Percentiles rank a stretch among this genome's conserved stretches.
phyloP scores from a whole-genome alignment of 805 yeast genomes.

The Debaryomyces tyrocola region DNA sequence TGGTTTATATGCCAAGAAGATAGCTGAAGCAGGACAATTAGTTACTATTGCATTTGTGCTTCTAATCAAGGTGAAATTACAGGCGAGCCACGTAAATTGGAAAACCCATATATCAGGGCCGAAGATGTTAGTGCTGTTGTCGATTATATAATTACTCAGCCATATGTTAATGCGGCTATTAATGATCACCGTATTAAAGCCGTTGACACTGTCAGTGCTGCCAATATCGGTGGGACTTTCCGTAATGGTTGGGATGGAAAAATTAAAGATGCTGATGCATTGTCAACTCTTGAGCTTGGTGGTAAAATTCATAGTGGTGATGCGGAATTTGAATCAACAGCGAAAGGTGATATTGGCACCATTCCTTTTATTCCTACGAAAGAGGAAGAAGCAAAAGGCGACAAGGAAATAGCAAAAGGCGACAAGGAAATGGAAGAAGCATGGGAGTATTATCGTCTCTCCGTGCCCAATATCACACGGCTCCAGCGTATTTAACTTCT shows the following conservation, averaged over 20 bases:
- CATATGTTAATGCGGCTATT: constrained; percentile 1
- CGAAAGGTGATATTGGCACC: too few species aligned
- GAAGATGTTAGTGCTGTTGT: background rate
- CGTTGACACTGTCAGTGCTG: background rate
- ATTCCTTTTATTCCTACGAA: too few species aligned
- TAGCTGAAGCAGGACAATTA: constrained; percentile 1
- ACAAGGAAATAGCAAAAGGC: too few species aligned
- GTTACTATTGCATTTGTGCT: constrained; percentile 1
- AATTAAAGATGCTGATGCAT: background rate
- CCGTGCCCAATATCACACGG: too few species aligned
- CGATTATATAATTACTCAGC: background rate
- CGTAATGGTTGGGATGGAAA: background rate
- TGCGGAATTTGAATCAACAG: too few species aligned
- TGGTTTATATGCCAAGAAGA: background rate
- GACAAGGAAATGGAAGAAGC: too few species aligned
- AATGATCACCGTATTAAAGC: constrained; percentile 1
- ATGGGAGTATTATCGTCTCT: too few species aligned
- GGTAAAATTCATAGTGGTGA: too few species aligned
- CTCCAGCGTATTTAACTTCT: too few species aligned
- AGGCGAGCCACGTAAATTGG: constrained; percentile 1
- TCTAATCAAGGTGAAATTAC: constrained; percentile 1
- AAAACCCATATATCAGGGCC: background rate
- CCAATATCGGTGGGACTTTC: background rate
- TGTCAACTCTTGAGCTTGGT: too few species aligned
- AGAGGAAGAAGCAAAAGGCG: too few species aligned